Conservation (phyloP, 768 basidiomycete genomes). For the Pleurotus sapidus region DNA sequence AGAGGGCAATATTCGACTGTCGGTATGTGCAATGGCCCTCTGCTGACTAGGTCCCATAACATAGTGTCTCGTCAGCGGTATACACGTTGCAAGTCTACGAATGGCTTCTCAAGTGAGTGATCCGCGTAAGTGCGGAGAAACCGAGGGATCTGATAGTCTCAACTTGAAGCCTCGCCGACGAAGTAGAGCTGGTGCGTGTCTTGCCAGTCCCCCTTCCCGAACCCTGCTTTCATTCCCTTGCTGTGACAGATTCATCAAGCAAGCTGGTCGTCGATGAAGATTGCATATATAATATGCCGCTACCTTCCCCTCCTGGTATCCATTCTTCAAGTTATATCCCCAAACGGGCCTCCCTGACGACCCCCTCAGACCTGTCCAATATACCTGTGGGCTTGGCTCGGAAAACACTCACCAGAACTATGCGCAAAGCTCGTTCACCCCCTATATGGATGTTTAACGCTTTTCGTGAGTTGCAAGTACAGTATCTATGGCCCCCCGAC, state of each 20-base stretch:
- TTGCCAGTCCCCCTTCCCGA: neutral
- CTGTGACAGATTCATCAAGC: slow-evolving; percentile 17
- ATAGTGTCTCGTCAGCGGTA: neutral
- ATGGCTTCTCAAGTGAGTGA: slow-evolving; percentile 21
- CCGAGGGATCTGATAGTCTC: neutral
- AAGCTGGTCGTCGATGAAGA: slow-evolving; percentile 19
- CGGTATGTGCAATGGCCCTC: neutral
- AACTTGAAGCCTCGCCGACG: slow-evolving; percentile 17
- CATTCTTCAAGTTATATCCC: neutral
- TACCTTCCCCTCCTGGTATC: slow-evolving; percentile 22
- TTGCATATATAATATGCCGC: slow-evolving; percentile 21
- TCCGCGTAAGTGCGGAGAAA: neutral
- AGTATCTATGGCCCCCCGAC: neutral
- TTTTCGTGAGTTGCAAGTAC: slow-evolving; percentile 17
- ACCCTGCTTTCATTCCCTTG: neutral
- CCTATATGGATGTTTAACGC: slow-evolving; percentile 18
- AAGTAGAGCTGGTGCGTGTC: slow-evolving; percentile 16
- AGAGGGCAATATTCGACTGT: slow-evolving; percentile 5
- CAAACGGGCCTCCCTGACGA: neutral
- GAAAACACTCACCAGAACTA: slow-evolving; percentile 14
- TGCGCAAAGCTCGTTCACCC: slow-evolving; percentile 18
- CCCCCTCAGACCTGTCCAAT: slow-evolving; percentile 13
- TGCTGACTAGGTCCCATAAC: neutral
- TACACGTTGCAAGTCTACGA: slow-evolving; percentile 21
- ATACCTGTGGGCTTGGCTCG: slow-evolving; percentile 21